These are phyloP conservation scores for Pleurotus djamor DNA, from an alignment of 768 basidiomycete species.

Conservation along the genomic window DNA sequence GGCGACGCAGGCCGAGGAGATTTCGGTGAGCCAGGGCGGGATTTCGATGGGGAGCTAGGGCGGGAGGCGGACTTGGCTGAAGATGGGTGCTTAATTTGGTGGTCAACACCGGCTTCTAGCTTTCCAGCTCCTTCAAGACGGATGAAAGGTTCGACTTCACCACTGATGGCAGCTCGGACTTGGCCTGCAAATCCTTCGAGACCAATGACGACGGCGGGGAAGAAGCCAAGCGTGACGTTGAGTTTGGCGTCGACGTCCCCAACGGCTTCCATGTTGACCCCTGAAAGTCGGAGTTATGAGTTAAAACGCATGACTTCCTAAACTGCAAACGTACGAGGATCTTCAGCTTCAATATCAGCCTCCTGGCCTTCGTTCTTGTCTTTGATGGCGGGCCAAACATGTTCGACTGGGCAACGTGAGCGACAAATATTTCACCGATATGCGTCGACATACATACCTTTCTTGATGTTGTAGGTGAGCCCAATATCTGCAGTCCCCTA, in stretches of 20 bases:
- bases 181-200: constrained; percentile 6
- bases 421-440: too few relatives aligned
- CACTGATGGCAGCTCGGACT: neutral
- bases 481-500: constrained; percentile 4
- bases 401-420: neutral
- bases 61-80: too few relatives aligned
- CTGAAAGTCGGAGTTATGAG: neutral
- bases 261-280: neutral
- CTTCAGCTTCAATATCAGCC: neutral
- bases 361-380: constrained; percentile 1
- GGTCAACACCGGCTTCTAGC: neutral
- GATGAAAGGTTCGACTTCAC: neutral
- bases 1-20: neutral
- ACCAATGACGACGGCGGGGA: neutral
- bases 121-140: neutral
- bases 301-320: neutral
- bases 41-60: too few relatives aligned
- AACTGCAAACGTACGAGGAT: neutral
- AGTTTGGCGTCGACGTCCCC: constrained; percentile 1
- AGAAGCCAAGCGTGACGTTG: neutral
- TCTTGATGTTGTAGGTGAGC: constrained; percentile 3
- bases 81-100: neutral
- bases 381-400: constrained; percentile 2
- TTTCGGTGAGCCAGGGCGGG: neutral
- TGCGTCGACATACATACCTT: neutral